Conservation (phyloP, 2,329 filamentous ascomycete genomes). For the Fonsecaea nubica region DNA sequence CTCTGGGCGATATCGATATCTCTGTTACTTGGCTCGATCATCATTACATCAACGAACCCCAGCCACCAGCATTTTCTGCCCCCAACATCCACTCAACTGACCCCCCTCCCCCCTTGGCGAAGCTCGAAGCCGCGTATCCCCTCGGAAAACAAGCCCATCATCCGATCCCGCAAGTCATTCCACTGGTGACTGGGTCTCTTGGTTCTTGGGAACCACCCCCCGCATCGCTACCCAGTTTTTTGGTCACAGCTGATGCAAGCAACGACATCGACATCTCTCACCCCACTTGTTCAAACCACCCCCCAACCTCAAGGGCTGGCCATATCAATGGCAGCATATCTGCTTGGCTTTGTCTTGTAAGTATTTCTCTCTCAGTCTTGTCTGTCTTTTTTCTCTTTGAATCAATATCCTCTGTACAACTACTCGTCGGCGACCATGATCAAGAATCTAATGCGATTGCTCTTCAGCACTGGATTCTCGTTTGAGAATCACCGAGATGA, state of each 20-base stretch:
- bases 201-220: background rate
- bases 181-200: background rate
- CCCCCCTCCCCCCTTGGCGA: background rate
- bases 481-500: constrained; percentile 23
- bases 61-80: background rate
- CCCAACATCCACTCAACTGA: background rate
- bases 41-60: background rate
- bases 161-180: constrained; percentile 5
- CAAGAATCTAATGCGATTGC: constrained; percentile 28
- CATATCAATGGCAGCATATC: constrained; percentile 26
- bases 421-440: constrained; percentile 22
- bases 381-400: background rate
- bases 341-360: constrained; percentile 28
- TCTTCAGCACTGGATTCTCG: constrained; percentile 28
- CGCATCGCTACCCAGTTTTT: constrained; percentile 6
- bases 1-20: background rate
- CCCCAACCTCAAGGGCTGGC: background rate
- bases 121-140: background rate
- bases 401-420: background rate
- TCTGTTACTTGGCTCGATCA: background rate
- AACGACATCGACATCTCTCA: constrained; percentile 11
- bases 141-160: background rate
- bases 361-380: constrained; percentile 7
- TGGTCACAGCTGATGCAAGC: constrained; percentile 7
- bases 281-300: background rate